Evolutionary conservation across 1,139 yeast species (phyloP).

Genomic region (Lizanozyma gosingica): DNA sequence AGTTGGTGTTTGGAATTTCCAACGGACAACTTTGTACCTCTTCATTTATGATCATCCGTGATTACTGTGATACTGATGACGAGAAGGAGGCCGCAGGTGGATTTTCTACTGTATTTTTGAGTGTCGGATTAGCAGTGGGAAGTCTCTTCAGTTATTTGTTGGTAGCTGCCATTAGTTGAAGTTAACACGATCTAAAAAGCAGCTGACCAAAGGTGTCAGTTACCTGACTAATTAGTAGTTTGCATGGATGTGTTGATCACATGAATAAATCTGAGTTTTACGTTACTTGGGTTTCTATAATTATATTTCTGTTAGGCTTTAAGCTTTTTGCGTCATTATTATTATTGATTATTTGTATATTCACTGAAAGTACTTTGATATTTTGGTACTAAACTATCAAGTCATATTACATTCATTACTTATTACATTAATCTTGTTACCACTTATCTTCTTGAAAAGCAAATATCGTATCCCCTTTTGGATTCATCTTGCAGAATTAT

Average conservation of each 20-base stretch:
- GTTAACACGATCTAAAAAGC: not conserved
- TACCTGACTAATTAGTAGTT: not conserved
- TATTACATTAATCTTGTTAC: too few relatives aligned
- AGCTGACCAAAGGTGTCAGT: not conserved
- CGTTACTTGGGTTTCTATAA: too few relatives aligned
- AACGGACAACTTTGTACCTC: constrained; percentile 83
- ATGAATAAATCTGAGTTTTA: too few relatives aligned
- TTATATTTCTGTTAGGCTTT: too few relatives aligned
- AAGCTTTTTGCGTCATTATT: too few relatives aligned
- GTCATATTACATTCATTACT: too few relatives aligned
- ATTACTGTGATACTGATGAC: constrained; percentile 43
- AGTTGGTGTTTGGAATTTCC: constrained; percentile 72
- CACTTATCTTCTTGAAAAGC: too few relatives aligned
- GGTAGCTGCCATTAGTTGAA: constrained; percentile 20
- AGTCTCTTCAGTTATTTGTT: constrained; percentile 64
- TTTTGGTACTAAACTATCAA: too few relatives aligned
- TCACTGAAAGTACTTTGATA: too few relatives aligned
- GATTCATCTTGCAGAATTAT: too few relatives aligned
- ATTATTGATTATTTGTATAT: too few relatives aligned
- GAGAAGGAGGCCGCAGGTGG: constrained; percentile 95
- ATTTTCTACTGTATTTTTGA: constrained; percentile 68
- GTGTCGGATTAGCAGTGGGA: constrained; percentile 70
- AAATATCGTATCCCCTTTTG: too few relatives aligned
- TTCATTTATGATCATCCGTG: constrained; percentile 73
- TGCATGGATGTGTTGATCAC: not conserved